Evolutionary conservation across 805 yeast species (phyloP).

Genomic region (Yamadazyma sp.): DNA sequence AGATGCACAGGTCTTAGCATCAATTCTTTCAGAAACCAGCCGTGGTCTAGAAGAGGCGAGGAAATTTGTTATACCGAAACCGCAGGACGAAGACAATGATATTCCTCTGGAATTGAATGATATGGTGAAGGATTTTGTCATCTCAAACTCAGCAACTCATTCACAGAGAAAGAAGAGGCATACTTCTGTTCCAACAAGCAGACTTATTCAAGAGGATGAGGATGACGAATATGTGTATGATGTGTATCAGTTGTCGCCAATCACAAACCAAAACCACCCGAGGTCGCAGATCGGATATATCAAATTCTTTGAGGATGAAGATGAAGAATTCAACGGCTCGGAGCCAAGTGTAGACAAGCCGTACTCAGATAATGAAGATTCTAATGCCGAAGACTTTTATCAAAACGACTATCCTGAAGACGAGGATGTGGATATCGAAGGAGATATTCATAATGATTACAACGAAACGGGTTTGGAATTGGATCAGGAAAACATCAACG

Average conservation of each 20-base stretch:
- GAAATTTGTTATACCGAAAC: conserved; percentile 37
- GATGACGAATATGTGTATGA: conserved; percentile 85
- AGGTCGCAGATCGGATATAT: conserved; percentile 53
- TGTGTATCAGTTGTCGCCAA: conserved; percentile 54
- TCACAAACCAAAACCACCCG: conserved; percentile 49
- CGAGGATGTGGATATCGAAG: conserved; percentile 56
- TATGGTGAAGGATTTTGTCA: conserved; percentile 61
- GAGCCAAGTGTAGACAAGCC: conserved; percentile 38
- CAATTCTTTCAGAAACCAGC: conserved; percentile 15
- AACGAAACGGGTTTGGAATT: conserved; percentile 17
- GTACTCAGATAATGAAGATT: conserved; percentile 73
- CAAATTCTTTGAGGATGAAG: conserved; percentile 56
- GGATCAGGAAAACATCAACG: conserved; percentile 27
- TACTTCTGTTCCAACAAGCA: conserved; percentile 2
- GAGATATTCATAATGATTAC: conserved; percentile 19
- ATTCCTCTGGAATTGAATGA: conserved; percentile 67
- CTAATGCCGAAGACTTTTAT: conserved; percentile 89
- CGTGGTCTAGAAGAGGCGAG: conserved; percentile 17
- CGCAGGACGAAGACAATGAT: conserved; percentile 32
- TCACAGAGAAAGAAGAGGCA: conserved; percentile 16
- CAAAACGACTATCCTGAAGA: conserved; percentile 95
- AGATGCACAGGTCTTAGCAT: conserved; percentile 10
- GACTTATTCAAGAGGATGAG: neutral
- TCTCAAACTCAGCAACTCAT: conserved; percentile 32
- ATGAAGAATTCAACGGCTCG: conserved; percentile 31